Percentiles rank a stretch among this genome's conserved stretches.
Conservation (phyloP, 305 asterid species). For the Fraxinus baroniana region DNA sequence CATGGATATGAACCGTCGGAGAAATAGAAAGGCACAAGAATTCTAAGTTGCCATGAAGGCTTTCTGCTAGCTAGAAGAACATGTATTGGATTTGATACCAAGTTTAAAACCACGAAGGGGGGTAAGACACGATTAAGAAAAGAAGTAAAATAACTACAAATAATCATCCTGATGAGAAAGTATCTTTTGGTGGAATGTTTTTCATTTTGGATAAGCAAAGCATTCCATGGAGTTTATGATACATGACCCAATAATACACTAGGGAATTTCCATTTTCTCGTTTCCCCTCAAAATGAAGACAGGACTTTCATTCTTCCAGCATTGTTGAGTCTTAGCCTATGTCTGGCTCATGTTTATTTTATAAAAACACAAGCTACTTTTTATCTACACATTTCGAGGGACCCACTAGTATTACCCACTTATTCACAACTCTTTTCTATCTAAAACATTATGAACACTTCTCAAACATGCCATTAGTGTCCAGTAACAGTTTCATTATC, state of each 20-base stretch:
- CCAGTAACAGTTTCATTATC: neutral
- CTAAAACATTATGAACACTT: neutral
- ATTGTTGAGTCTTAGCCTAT: neutral
- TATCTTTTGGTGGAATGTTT: neutral
- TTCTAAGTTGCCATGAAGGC: neutral
- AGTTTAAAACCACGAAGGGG: neutral
- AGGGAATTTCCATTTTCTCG: neutral
- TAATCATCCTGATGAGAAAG: neutral
- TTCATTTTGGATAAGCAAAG: neutral
- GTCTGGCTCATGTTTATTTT: neutral
- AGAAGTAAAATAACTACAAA: neutral
- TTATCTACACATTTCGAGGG: neutral
- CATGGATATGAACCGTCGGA: neutral
- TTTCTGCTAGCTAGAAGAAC: neutral
- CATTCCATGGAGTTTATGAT: neutral
- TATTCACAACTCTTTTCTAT: neutral
- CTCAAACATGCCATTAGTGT: neutral
- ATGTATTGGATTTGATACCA: neutral
- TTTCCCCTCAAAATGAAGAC: neutral
- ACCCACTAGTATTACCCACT: neutral
- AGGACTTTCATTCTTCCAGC: neutral
- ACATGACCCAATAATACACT: neutral
- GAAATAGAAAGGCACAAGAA: neutral
- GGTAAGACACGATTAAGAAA: neutral
- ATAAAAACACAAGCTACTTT: neutral